These are phyloP conservation scores for Lepidium campestre DNA, from an alignment of 441 rosid species.

Conservation along the genomic window DNA sequence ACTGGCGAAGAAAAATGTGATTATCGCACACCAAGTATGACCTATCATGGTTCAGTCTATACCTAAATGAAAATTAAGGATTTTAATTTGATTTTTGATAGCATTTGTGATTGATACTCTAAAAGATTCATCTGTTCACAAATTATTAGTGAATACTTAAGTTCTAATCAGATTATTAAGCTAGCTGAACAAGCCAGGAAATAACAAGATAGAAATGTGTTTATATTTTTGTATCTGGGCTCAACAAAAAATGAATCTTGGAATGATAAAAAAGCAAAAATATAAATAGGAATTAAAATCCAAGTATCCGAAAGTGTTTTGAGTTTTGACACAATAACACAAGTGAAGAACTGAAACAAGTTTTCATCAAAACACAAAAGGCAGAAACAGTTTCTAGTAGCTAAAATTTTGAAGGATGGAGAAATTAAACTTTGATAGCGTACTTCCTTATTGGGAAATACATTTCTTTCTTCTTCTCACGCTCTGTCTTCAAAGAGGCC, in stretches of 20 bases:
- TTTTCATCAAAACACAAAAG: slow-evolving; percentile 7
- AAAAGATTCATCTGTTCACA: too few relatives aligned
- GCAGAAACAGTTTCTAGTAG: slow-evolving; percentile 20
- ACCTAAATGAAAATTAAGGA: too few relatives aligned
- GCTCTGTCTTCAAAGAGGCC: slow-evolving; percentile 60
- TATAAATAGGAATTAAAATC: not conserved
- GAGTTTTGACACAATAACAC: slow-evolving; percentile 1
- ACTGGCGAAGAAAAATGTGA: too few relatives aligned
- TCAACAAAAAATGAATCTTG: not conserved
- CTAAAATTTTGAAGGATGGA: not conserved
- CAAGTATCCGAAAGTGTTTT: not conserved
- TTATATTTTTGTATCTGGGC: not conserved
- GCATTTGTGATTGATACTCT: too few relatives aligned
- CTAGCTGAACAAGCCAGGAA: not conserved
- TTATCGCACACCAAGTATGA: too few relatives aligned
- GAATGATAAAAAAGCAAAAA: not conserved
- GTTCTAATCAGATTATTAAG: not conserved
- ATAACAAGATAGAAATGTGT: not conserved
- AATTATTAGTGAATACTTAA: too few relatives aligned
- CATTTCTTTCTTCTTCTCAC: slow-evolving; percentile 68
- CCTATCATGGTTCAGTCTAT: too few relatives aligned
- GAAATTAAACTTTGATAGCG: slow-evolving; percentile 52
- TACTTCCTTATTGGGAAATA: slow-evolving; percentile 65
- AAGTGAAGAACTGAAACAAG: slow-evolving; percentile 18
- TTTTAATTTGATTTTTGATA: too few relatives aligned